A percentile compares a stretch with the other conserved stretches of the same genome.
phyloP scores from a whole-genome alignment of 2,329 filamentous ascomycete species.

The Lachnellula willkommii region DNA sequence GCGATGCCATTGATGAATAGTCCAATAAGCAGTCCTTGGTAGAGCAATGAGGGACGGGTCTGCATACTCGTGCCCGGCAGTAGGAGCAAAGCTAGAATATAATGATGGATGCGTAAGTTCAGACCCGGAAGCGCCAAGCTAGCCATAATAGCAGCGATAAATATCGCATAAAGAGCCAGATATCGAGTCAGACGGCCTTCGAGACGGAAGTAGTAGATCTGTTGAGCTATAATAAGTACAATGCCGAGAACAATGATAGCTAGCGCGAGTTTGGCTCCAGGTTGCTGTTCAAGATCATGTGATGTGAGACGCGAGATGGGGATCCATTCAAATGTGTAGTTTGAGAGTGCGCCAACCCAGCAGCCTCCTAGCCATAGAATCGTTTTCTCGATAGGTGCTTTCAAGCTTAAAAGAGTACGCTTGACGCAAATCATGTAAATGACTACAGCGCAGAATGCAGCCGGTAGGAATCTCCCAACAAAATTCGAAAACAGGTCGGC shows the following conservation, averaged over 20 bases:
- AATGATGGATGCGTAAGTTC: constrained; percentile 87
- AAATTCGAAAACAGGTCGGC: constrained; percentile 70
- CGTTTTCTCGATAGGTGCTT: constrained; percentile 82
- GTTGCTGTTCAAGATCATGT: constrained; percentile 82
- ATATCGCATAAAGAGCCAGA: too few relatives aligned
- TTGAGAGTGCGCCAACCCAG: constrained; percentile 90
- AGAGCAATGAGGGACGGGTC: constrained; percentile 75
- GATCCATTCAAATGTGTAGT: constrained; percentile 92
- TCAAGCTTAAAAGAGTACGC: constrained; percentile 64
- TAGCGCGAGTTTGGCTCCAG: constrained; percentile 73
- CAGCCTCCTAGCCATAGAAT: constrained; percentile 83
- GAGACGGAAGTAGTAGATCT: too few relatives aligned
- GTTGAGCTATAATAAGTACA: constrained; percentile 30
- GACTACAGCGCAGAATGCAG: constrained; percentile 79
- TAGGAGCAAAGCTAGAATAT: constrained; percentile 80
- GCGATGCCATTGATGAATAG: constrained; percentile 92
- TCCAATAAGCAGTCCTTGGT: constrained; percentile 83
- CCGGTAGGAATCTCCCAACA: constrained; percentile 77
- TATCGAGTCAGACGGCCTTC: too few relatives aligned
- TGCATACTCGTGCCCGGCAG: constrained; percentile 86
- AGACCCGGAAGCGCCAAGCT: constrained; percentile 36
- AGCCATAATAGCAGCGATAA: too few relatives aligned
- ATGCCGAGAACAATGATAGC: constrained; percentile 35
- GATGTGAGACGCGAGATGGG: constrained; percentile 87
- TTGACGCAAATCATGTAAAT: constrained; percentile 76